phyloP scores from a whole-genome alignment of 225 moss, liverwort and hornwort species.

The Bryoerythrophyllum caledonicum region DNA sequence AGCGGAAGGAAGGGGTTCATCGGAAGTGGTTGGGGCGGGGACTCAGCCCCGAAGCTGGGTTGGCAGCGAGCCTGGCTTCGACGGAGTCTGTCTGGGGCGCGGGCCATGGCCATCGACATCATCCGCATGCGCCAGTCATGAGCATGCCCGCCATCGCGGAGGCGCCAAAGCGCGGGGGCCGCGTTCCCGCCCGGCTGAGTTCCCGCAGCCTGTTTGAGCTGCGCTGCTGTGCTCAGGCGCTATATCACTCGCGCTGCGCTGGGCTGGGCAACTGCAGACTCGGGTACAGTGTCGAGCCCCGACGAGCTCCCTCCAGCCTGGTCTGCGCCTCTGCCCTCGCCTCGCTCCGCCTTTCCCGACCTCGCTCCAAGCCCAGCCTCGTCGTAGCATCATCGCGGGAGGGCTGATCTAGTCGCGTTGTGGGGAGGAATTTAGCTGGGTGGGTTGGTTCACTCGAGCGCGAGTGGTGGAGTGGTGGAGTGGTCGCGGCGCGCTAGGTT shows the following conservation, averaged over 20 bases:
- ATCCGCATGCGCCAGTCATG: background rate
- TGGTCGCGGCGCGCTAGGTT: background rate
- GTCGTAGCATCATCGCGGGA: background rate
- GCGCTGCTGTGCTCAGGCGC: background rate
- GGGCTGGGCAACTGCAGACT: no score
- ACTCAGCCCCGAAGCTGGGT: no score
- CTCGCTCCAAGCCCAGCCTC: background rate
- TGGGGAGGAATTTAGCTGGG: background rate
- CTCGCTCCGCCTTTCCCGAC: background rate
- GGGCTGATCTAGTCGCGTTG: background rate
- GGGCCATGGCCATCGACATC: slow-evolving; percentile 31
- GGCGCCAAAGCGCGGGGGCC: slow-evolving; percentile 39
- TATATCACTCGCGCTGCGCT: slow-evolving; percentile 23
- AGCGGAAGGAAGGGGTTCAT: background rate
- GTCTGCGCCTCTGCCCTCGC: background rate
- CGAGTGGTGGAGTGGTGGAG: background rate
- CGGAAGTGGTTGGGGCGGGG: no score
- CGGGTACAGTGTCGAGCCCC: no score
- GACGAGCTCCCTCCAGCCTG: background rate
- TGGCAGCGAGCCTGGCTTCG: no score
- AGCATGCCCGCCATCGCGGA: slow-evolving; percentile 35
- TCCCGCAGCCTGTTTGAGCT: slow-evolving; percentile 26
- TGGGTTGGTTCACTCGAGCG: background rate
- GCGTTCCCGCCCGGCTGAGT: slow-evolving; percentile 22
- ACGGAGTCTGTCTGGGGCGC: background rate